Evolutionary conservation across 2,329 filamentous ascomycete species (phyloP).

Genomic region (Aureobasidium sp.): DNA sequence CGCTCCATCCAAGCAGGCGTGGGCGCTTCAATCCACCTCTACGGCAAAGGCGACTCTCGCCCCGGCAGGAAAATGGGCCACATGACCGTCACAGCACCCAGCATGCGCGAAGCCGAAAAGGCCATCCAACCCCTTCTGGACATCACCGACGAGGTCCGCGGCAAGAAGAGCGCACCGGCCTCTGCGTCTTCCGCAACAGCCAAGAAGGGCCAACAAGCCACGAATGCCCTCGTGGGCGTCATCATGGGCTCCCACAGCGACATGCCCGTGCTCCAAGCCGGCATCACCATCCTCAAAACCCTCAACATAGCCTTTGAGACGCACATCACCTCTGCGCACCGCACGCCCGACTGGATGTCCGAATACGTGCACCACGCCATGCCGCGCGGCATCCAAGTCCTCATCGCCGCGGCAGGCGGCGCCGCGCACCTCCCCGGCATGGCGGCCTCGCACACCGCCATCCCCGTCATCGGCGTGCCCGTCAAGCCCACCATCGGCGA

Average conservation of each 20-base stretch:
- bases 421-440: constrained; percentile 48
- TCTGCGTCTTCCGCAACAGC: constrained; percentile 16
- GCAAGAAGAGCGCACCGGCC: constrained; percentile 40
- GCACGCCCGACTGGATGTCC: constrained; percentile 44
- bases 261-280: constrained; percentile 59
- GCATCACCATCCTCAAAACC: constrained; percentile 58
- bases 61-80: constrained; percentile 93
- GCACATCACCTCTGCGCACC: constrained; percentile 67
- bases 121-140: constrained; percentile 64
- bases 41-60: constrained; percentile 79
- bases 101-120: constrained; percentile 60
- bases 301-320: constrained; percentile 66
- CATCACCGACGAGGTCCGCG: constrained; percentile 47
- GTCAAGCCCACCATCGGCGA: constrained; percentile 45
- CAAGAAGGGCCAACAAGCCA: constrained; percentile 37
- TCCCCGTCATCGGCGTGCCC: constrained; percentile 46
- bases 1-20: constrained; percentile 52
- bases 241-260: constrained; percentile 83
- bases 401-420: constrained; percentile 45
- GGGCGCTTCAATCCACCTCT: constrained; percentile 66
- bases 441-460: constrained; percentile 43
- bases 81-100: constrained; percentile 69
- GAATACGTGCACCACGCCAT: constrained; percentile 37
- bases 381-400: constrained; percentile 34
- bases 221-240: constrained; percentile 54